Conservation (phyloP, 768 basidiomycete genomes). For the Nidularia pulvinata region DNA sequence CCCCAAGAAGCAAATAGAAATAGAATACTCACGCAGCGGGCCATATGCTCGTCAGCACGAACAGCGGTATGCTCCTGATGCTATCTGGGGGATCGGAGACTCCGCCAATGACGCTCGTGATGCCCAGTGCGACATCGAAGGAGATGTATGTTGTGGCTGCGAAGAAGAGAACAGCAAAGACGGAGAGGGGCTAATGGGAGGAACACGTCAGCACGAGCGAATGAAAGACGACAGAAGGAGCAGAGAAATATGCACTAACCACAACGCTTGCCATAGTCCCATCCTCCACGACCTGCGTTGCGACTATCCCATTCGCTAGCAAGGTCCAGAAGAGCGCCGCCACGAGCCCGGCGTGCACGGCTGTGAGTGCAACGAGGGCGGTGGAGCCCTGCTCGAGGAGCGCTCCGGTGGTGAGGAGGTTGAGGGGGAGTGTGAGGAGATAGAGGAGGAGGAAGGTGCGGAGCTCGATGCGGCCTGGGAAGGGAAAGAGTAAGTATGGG, state of each 20-base stretch:
- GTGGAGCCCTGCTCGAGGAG: constrained; percentile 78
- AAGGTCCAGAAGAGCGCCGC: constrained; percentile 80
- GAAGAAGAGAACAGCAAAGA: constrained; percentile 60
- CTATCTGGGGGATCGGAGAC: constrained; percentile 7
- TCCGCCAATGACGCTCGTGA: constrained; percentile 58
- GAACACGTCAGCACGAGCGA: background rate
- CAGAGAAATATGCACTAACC: constrained; percentile 36
- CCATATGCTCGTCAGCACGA: background rate
- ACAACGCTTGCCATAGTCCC: constrained; percentile 73
- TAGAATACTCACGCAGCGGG: background rate
- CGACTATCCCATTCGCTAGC: constrained; percentile 73
- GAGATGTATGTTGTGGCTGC: constrained; percentile 80
- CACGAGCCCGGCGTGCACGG: constrained; percentile 84
- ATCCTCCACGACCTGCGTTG: constrained; percentile 92
- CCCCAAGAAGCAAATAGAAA: no score
- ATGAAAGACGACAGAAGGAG: background rate
- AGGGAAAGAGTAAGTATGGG: background rate
- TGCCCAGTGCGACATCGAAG: constrained; percentile 62
- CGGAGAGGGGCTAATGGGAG: constrained; percentile 55
- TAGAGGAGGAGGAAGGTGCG: constrained; percentile 72
- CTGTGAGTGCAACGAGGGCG: constrained; percentile 65
- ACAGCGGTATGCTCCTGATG: background rate
- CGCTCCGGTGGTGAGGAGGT: constrained; percentile 80
- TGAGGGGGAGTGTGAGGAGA: constrained; percentile 71
- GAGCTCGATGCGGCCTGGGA: constrained; percentile 66